These are phyloP conservation scores for Cyberlindnera maclurae DNA, from an alignment of 805 yeast genomes.

Conservation along the genomic window DNA sequence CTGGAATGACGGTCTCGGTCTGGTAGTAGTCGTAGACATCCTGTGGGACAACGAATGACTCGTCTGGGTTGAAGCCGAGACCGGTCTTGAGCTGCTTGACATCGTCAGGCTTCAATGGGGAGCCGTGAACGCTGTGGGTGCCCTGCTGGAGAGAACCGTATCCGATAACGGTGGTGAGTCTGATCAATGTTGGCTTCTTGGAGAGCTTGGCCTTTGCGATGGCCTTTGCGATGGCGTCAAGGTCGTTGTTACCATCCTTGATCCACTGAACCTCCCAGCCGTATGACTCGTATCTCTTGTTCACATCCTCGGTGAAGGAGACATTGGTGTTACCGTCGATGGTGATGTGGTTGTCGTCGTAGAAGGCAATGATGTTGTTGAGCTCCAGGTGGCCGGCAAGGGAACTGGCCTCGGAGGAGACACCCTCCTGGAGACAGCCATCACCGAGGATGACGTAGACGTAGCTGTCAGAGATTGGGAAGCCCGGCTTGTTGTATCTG, in stretches of 20 bases:
- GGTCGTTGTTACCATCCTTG: constrained; percentile 73
- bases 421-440: constrained; percentile 98
- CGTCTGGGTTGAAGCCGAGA: constrained; percentile 84
- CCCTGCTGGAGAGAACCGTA: constrained; percentile 84
- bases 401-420: constrained; percentile 88
- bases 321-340: constrained; percentile 89
- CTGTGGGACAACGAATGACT: constrained; percentile 70
- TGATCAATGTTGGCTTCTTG: constrained; percentile 85
- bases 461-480: constrained; percentile 62
- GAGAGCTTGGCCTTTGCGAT: constrained; percentile 74
- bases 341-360: constrained; percentile 95
- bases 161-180: constrained; percentile 88
- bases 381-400: constrained; percentile 94
- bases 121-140: constrained; percentile 90
- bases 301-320: constrained; percentile 91
- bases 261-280: constrained; percentile 89
- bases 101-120: constrained; percentile 93
- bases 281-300: constrained; percentile 78
- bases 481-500: constrained; percentile 84
- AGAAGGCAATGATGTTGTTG: constrained; percentile 88
- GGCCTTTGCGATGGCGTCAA: constrained; percentile 64
- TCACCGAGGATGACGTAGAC: constrained; percentile 87
- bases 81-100: constrained; percentile 75
- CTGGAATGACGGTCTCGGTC: constrained; percentile 46
- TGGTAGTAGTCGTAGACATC: constrained; percentile 73